Evolutionary conservation across 2,329 filamentous ascomycete species (phyloP).

Genomic region (Diaporthe sp.): DNA sequence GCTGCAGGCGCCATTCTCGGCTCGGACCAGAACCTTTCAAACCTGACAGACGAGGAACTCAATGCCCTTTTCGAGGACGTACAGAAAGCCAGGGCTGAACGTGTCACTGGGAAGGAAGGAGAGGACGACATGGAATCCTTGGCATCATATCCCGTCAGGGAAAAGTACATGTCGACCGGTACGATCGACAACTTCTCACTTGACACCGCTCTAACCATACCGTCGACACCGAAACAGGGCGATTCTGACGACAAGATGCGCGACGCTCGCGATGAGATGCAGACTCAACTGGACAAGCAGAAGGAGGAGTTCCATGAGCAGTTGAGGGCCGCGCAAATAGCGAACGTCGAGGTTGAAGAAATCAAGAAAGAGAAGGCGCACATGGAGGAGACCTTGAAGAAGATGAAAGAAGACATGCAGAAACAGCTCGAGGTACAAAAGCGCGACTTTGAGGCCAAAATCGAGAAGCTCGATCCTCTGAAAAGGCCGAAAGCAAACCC

Average conservation of each 20-base stretch:
- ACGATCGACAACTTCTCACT: constrained; percentile 97
- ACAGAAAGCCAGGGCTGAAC: constrained; percentile 85
- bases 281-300: constrained; percentile 84
- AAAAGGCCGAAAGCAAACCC: constrained; percentile 73
- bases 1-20: constrained; percentile 93
- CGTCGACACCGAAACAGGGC: constrained; percentile 86
- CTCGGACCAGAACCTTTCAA: constrained; percentile 90
- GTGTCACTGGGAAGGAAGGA: constrained; percentile 79
- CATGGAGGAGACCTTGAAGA: constrained; percentile 86
- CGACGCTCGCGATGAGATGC: constrained; percentile 85
- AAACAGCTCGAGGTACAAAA: constrained; percentile 87
- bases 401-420: constrained; percentile 90
- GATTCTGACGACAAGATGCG: constrained; percentile 83
- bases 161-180: constrained; percentile 96
- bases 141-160: constrained; percentile 87
- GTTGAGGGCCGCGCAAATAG: constrained; percentile 80
- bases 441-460: constrained; percentile 85
- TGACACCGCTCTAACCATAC: constrained; percentile 94
- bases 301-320: constrained; percentile 87
- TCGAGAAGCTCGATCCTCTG: constrained; percentile 80
- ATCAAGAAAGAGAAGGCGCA: constrained; percentile 84
- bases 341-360: constrained; percentile 84
- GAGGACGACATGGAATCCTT: constrained; percentile 93
- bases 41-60: constrained; percentile 92
- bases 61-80: constrained; percentile 95